Percentiles rank a stretch among this genome's conserved stretches.
Evolutionary conservation across 768 basidiomycete genomes (phyloP).

Genomic region (Trametopsis cervina): DNA sequence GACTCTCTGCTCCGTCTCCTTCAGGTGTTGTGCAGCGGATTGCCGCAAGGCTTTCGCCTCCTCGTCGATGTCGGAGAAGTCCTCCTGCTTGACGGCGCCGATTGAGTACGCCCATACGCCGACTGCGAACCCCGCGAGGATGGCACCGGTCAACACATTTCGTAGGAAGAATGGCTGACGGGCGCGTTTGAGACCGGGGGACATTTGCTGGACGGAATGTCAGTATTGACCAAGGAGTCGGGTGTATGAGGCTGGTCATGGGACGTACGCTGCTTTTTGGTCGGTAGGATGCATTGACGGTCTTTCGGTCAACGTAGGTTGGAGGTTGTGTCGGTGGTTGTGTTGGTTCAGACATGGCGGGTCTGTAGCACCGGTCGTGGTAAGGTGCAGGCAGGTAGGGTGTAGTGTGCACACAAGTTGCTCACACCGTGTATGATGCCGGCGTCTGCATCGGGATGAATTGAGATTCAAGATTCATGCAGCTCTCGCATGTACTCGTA

Average conservation of each 20-base stretch:
- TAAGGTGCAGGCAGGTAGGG: too few relatives aligned
- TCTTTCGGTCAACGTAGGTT: conserved; percentile 27
- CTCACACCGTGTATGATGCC: too few relatives aligned
- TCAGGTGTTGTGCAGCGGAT: conserved; percentile 8
- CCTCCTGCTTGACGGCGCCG: conserved; percentile 88
- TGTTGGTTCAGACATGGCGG: conserved; percentile 1
- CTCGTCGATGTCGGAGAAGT: conserved; percentile 82
- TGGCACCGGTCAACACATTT: conserved; percentile 74
- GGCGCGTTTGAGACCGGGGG: conserved; percentile 81
- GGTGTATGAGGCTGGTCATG: conserved; percentile 5
- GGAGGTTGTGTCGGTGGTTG: not conserved
- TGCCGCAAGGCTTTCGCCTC: conserved; percentile 55
- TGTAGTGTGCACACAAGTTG: too few relatives aligned
- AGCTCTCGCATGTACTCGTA: too few relatives aligned
- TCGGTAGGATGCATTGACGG: conserved; percentile 29
- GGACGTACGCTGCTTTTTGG: conserved; percentile 30
- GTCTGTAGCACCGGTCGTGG: not conserved
- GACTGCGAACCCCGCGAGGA: conserved; percentile 65
- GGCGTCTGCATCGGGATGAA: too few relatives aligned
- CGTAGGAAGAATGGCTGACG: conserved; percentile 74
- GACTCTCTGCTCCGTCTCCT: not conserved
- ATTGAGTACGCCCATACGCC: conserved; percentile 93
- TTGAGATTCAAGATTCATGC: too few relatives aligned
- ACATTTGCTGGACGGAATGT: conserved; percentile 58
- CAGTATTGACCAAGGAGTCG: not conserved